A percentile compares a stretch with the other conserved stretches of the same genome.
These are phyloP conservation scores for Hydrangea macrophylla DNA, from an alignment of 148 eudicot species.

Conservation along the genomic window DNA sequence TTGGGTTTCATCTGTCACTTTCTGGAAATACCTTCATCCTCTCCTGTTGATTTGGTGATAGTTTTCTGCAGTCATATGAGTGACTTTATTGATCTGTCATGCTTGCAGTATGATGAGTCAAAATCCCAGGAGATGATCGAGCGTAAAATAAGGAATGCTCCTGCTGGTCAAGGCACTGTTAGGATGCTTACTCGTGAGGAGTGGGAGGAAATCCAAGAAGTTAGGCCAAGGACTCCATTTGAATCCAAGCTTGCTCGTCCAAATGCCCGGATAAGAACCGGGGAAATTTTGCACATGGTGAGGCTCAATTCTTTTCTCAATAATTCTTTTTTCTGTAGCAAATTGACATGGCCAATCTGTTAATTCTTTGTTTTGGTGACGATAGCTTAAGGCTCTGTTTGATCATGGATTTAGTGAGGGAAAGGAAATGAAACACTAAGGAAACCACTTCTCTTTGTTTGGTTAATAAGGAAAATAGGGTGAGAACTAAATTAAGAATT, in stretches of 20 bases:
- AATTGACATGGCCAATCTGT: background rate
- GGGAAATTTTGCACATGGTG: conserved; percentile 62
- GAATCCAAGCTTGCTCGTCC: conserved; percentile 93
- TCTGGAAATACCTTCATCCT: background rate
- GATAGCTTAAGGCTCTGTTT: too few species aligned
- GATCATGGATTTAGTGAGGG: too few species aligned
- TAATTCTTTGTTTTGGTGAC: background rate
- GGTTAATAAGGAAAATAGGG: too few species aligned
- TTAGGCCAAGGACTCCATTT: conserved; percentile 91
- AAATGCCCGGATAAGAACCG: conserved; percentile 81
- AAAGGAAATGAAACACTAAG: too few species aligned
- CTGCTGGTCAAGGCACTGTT: conserved; percentile 82
- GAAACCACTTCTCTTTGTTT: too few species aligned
- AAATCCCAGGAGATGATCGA: conserved; percentile 81
- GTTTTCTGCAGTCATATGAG: background rate
- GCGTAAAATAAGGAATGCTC: conserved; percentile 69
- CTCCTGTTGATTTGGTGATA: background rate
- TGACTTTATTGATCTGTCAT: background rate
- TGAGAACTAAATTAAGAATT: too few species aligned
- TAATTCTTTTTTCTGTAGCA: background rate
- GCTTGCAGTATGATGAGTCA: conserved; percentile 66
- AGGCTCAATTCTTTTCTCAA: conserved; percentile 5
- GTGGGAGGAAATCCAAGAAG: conserved; percentile 81
- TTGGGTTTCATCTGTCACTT: background rate
- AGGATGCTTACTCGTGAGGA: conserved; percentile 90